A percentile compares a stretch with the other conserved stretches of the same genome.
Conservation (phyloP, 1,139 yeast genomes). For the Scheffersomyces insectosa region DNA sequence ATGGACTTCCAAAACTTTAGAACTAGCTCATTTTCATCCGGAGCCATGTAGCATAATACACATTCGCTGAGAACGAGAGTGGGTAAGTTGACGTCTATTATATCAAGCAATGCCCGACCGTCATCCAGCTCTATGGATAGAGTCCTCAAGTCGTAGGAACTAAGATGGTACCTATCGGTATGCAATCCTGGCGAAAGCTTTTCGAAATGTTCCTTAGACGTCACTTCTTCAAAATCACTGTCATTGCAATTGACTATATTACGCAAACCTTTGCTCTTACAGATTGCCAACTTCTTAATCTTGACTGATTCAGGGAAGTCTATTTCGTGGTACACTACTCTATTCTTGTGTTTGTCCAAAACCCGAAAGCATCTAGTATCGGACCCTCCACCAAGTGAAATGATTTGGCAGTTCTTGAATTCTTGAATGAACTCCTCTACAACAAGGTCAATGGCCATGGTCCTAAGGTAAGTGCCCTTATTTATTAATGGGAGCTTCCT, state of each 20-base stretch:
- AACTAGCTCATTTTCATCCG: constrained; percentile 54
- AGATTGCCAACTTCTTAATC: constrained; percentile 60
- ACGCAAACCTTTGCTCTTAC: constrained; percentile 24
- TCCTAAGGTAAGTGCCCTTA: constrained; percentile 80
- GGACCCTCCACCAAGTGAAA: constrained; percentile 95
- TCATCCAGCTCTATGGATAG: constrained; percentile 4
- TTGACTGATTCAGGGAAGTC: constrained; percentile 69
- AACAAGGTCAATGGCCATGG: constrained; percentile 58
- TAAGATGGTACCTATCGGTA: constrained; percentile 51
- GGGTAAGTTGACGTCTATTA: constrained; percentile 45
- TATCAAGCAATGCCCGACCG: constrained; percentile 1
- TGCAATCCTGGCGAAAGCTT: constrained; percentile 33
- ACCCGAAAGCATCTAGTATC: constrained; percentile 74
- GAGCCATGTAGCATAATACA: constrained; percentile 77
- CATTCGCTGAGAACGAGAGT: constrained; percentile 86
- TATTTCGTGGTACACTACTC: constrained; percentile 61
- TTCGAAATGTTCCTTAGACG: constrained; percentile 25
- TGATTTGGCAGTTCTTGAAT: constrained; percentile 51
- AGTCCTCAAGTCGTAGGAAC: constrained; percentile 56
- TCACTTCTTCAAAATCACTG: constrained; percentile 9
- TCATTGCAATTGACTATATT: constrained; percentile 17
- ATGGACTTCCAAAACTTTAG: constrained; percentile 39
- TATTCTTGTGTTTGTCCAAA: constrained; percentile 25
- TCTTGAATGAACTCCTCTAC: constrained; percentile 49
- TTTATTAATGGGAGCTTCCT: constrained; percentile 76